Base-by-base conservation (phyloP, 495 filamentous ascomycete genomes). In the Tetracladium setigerum region DNA sequence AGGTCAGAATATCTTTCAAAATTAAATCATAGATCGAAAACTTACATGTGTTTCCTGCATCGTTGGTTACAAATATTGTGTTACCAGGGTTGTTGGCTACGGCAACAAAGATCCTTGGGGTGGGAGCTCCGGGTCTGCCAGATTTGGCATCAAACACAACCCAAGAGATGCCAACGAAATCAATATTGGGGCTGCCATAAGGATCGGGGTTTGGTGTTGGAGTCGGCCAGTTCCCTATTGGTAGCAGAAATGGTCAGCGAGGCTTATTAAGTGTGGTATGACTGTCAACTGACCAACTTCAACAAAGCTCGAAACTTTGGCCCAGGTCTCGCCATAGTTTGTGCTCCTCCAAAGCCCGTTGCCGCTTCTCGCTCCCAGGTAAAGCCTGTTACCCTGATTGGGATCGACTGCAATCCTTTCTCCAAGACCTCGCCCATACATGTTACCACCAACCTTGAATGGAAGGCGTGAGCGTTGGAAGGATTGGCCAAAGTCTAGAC, bases 371-470 rank as follows among this genome's bases (percentile, higher is more conserved):
- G 75, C 73, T 10, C 75, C 75, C 37, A 77, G 71, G 52, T 74
- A 78, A 38, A 78, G 52, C 19, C 74, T 68, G 16, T 69, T 67
- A 24, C 67, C 69, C 52, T 74, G 74, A 19, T 68, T 66, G 7
- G 77, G 75, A 56, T 80, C 76, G 7, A 80, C 69, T 1, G 74
- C 75, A 12, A 79, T 66, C 6, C 77, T 65, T 58, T 80, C 77
- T 15, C 77, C 77, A 63, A 73, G 75, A 16, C 76, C 76, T 13
- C 77, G 67, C 12, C 77, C 77, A 4, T 74, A 73, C 74, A 78
- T 80, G 54, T 80, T 81, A 0, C 76, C 74, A 6, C 76, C 76
- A 38, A 74, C 71, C 53, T 77, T 73, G 60, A 80, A 79, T 5
- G 76, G 63, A 4, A 78, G 58, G 6, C 58, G 57, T 2, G 65